Percentiles rank a stretch among this genome's conserved stretches.
phyloP scores from a whole-genome alignment of 2,329 filamentous ascomycete genomes.

The Ophiostoma triangulosporum region DNA sequence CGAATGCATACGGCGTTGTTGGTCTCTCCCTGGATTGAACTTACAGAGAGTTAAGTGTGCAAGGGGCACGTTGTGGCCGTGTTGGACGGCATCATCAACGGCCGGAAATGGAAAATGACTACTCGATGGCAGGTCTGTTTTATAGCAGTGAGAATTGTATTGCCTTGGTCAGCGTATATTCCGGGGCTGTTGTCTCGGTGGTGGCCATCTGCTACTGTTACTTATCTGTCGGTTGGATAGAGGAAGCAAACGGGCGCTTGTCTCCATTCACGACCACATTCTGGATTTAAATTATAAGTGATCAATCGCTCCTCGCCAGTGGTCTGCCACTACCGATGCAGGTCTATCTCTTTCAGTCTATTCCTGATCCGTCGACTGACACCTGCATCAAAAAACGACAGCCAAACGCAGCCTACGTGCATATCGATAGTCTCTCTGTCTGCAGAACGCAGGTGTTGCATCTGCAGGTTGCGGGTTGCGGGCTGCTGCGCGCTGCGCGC shows the following conservation, averaged over 20 bases:
- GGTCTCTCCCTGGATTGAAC: background rate
- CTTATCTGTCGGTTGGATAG: too few relatives aligned
- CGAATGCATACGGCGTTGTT: background rate
- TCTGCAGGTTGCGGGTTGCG: background rate
- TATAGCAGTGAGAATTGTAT: too few relatives aligned
- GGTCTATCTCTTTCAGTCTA: background rate
- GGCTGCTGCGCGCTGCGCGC: background rate
- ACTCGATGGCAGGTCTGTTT: background rate
- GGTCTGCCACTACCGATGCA: background rate
- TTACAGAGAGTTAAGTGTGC: background rate
- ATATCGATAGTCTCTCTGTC: background rate
- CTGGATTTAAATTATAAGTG: too few relatives aligned
- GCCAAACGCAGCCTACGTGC: background rate
- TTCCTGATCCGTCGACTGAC: constrained; percentile 1
- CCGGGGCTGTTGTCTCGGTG: too few relatives aligned
- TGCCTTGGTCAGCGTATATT: too few relatives aligned
- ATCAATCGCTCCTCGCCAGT: too few relatives aligned
- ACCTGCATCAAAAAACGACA: background rate
- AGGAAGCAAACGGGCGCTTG: too few relatives aligned
- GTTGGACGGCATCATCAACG: background rate
- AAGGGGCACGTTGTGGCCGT: background rate
- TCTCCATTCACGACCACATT: too few relatives aligned
- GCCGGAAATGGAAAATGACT: background rate
- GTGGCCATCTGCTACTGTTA: too few relatives aligned
- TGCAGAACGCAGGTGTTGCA: background rate